phyloP scores from a whole-genome alignment of 2,329 filamentous ascomycete genomes.

The Drechslerella stenobrocha region DNA sequence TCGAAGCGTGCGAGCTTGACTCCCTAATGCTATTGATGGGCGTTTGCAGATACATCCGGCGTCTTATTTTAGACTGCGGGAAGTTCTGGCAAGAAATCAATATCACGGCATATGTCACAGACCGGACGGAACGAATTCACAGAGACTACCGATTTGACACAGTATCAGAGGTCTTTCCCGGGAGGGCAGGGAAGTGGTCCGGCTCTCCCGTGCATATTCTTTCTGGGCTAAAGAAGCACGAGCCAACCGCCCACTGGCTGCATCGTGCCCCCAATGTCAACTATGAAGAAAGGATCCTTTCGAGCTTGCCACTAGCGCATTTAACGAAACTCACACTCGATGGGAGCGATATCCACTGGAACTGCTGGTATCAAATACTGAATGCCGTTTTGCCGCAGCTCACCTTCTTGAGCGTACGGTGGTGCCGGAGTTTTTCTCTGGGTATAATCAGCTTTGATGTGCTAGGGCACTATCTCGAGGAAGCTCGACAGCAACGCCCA shows the following conservation, averaged over 20 bases:
- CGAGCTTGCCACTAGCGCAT: conserved; percentile 32
- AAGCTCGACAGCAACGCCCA: conserved; percentile 25
- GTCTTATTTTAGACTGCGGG: conserved; percentile 26
- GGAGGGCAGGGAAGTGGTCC: conserved; percentile 33
- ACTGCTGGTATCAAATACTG: conserved; percentile 37
- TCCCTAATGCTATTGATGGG: conserved; percentile 41
- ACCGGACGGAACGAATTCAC: conserved; percentile 25
- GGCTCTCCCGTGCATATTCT: conserved; percentile 43
- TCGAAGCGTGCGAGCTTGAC: conserved; percentile 42
- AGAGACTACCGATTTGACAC: conserved; percentile 41
- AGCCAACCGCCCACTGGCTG: conserved; percentile 38
- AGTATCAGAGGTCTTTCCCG: conserved; percentile 29
- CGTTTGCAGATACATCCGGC: conserved; percentile 33
- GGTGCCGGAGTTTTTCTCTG: conserved; percentile 42
- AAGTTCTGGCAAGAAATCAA: conserved; percentile 46
- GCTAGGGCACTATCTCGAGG: conserved; percentile 33
- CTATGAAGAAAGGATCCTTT: conserved; percentile 39
- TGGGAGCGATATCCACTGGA: conserved; percentile 43
- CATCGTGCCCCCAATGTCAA: conserved; percentile 17
- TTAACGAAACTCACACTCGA: conserved; percentile 42
- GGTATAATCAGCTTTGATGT: conserved; percentile 34
- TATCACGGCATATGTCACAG: conserved; percentile 27
- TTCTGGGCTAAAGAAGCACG: conserved; percentile 37
- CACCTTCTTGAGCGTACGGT: conserved; percentile 38
- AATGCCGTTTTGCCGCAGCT: conserved; percentile 33